Conservation (phyloP, 176 grass and related monocot genomes). For the Paspalum notatum region DNA sequence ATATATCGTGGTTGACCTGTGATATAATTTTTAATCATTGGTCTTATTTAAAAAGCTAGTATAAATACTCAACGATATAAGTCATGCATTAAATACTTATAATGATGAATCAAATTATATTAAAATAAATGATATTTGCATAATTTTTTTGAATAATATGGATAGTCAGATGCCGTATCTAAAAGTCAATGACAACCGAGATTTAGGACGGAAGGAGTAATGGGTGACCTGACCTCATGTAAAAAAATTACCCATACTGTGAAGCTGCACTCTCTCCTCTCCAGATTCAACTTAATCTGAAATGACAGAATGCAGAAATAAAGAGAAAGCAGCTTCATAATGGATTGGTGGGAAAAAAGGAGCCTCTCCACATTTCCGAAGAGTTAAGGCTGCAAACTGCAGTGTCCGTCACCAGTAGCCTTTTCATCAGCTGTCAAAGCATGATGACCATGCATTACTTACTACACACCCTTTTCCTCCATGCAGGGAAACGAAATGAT, state of each 20-base stretch:
- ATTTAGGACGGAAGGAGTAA: no score
- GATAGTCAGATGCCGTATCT: no score
- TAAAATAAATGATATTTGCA: no score
- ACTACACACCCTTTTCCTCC: conserved; percentile 14
- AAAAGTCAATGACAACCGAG: no score
- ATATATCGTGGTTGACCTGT: no score
- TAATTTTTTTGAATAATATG: no score
- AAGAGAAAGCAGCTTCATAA: neutral
- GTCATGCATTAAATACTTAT: no score
- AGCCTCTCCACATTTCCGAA: conserved; percentile 25
- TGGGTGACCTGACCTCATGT: no score
- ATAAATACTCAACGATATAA: no score
- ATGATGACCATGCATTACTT: conserved; percentile 35
- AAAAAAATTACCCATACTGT: neutral
- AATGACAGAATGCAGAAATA: neutral
- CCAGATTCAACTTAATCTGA: neutral
- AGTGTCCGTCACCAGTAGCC: neutral
- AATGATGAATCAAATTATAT: no score
- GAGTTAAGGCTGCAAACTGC: conserved; percentile 37
- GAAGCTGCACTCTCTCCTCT: neutral
- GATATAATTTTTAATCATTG: no score
- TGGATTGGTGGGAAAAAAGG: neutral
- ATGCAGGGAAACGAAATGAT: conserved; percentile 40
- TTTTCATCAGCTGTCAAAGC: conserved; percentile 39
- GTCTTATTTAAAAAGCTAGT: no score